Evolutionary conservation across 768 basidiomycete species (phyloP), one percentile per base, ranked within the genome.

Genomic region (Gyrodon lividus): DNA sequence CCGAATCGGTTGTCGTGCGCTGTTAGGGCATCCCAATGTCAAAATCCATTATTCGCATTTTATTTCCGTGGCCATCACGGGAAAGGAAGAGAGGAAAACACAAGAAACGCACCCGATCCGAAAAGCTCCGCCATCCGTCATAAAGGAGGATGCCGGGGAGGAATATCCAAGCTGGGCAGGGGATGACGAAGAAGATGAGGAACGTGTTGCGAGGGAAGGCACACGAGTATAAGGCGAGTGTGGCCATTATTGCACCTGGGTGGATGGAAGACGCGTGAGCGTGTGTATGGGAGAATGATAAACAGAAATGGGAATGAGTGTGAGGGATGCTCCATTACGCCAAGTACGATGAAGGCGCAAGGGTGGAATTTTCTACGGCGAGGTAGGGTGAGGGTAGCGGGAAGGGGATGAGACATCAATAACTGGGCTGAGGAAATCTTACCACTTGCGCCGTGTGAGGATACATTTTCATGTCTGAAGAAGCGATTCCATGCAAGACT

Each of bases 401-500:
- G 7, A 26, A 47, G 39, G 23, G 10, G 5, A n/a, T 43, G 26
- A 31, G 20, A 44, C 14, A 30, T 12, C 23, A 10, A 26, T 12
- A 9, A 28, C 4, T 28, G 13, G 9, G 33, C 14, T 4, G 19
- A 17, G 40, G 22, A 2, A 5, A 19, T 48, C 79, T 50, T 52
- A 87, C 90, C 91, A 58, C 90, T 92, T 52, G 90, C 90, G 33
- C 89, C 90, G 72, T 37, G 85, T 67, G 53, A 75, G 54, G 52
- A 74, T 60, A 66, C 50, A 43, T 52, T 62, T 23, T 66, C 60
- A 23, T 40, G 64, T 28, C 65, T 65, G 13, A 62, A 61, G 44
- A 62, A 63, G 48, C 63, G 74, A 43, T 77, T 74, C 76, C 81
- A 87, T 5, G 67, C 68, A 28, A 73, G 62, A 44, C 74, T 75